Percentiles rank a stretch among this genome's conserved stretches.
phyloP scores from a whole-genome alignment of 179 eudicot genomes.

The Beta lomatogona region DNA sequence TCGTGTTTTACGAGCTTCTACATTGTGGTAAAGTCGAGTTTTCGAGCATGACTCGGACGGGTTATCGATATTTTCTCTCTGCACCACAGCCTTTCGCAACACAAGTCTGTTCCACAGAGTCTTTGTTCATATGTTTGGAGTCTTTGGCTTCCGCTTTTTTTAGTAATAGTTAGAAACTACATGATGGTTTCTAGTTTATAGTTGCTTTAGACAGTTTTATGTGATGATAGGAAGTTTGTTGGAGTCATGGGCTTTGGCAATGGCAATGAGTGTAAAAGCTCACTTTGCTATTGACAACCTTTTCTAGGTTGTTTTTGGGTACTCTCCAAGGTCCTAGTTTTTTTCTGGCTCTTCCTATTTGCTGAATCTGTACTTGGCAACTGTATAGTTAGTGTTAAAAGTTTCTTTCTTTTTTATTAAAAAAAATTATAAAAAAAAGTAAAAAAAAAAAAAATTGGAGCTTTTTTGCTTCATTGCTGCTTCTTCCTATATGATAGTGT shows the following conservation, averaged over 20 bases:
- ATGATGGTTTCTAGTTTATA: background rate
- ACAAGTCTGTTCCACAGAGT: conserved; percentile 36
- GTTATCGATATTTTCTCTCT: conserved; percentile 14
- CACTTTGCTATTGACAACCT: conserved; percentile 33
- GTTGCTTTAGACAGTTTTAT: conserved; percentile 26
- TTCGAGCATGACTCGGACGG: conserved; percentile 23
- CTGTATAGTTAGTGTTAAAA: background rate
- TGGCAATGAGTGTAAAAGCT: conserved; percentile 27
- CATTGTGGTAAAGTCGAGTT: conserved; percentile 13
- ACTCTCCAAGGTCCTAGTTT: conserved; percentile 32
- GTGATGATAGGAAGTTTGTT: conserved; percentile 23
- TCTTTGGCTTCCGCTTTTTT: conserved; percentile 17
- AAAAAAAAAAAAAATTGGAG: conserved; percentile 17
- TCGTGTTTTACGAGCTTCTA: conserved; percentile 26
- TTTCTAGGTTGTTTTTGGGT: conserved; percentile 26
- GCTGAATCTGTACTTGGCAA: conserved; percentile 22
- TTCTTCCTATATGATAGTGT: background rate
- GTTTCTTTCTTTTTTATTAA: background rate
- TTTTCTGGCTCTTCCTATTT: conserved; percentile 24
- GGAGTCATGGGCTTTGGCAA: conserved; percentile 26
- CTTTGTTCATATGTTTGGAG: conserved; percentile 20
- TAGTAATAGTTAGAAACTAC: background rate
- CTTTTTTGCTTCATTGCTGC: conserved; percentile 26
- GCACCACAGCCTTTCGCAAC: conserved; percentile 7
- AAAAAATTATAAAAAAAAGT: conserved; percentile 9